Evolutionary conservation across 2,329 filamentous ascomycete species (phyloP).

Genomic region (Colletotrichum ledebouriae): DNA sequence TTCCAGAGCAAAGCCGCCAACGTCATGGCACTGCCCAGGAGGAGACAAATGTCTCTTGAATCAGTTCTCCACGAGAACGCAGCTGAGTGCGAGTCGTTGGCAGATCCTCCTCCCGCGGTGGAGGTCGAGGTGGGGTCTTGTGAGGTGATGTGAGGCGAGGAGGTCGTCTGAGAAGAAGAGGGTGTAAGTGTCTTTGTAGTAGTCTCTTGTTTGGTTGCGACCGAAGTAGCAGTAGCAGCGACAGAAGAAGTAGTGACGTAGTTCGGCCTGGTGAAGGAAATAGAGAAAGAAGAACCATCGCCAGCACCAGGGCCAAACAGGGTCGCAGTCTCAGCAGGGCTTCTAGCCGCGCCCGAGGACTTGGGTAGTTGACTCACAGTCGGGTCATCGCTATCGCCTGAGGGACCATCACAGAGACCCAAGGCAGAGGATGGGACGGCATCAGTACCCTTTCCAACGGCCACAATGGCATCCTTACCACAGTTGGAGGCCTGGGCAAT

Average conservation of each 20-base stretch:
- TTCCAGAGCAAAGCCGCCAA: constrained; percentile 13
- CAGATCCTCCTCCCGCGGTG: background rate
- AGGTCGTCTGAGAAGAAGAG: constrained; percentile 22
- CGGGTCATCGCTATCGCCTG: constrained; percentile 24
- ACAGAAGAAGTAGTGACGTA: constrained; percentile 1
- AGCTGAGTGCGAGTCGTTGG: constrained; percentile 18
- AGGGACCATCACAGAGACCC: constrained; percentile 54
- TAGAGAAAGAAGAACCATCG: background rate
- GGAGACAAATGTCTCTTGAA: constrained; percentile 9
- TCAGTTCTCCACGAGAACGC: constrained; percentile 16
- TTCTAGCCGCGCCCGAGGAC: constrained; percentile 3
- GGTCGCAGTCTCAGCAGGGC: constrained; percentile 3
- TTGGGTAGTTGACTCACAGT: constrained; percentile 19
- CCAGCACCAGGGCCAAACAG: background rate
- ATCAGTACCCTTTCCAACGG: constrained; percentile 50
- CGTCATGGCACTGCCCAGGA: constrained; percentile 19
- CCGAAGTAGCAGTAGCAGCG: constrained; percentile 1
- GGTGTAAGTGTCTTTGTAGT: constrained; percentile 9
- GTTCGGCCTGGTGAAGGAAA: background rate
- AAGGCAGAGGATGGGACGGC: constrained; percentile 50
- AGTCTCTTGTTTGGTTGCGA: background rate
- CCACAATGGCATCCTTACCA: constrained; percentile 54
- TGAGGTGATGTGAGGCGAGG: background rate
- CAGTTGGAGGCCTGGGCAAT: constrained; percentile 58
- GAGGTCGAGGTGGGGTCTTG: constrained; percentile 13